Evolutionary conservation across 2,329 filamentous ascomycete species (phyloP), one percentile per base, ranked within the genome.

Genomic region (Fusarium secorum): DNA sequence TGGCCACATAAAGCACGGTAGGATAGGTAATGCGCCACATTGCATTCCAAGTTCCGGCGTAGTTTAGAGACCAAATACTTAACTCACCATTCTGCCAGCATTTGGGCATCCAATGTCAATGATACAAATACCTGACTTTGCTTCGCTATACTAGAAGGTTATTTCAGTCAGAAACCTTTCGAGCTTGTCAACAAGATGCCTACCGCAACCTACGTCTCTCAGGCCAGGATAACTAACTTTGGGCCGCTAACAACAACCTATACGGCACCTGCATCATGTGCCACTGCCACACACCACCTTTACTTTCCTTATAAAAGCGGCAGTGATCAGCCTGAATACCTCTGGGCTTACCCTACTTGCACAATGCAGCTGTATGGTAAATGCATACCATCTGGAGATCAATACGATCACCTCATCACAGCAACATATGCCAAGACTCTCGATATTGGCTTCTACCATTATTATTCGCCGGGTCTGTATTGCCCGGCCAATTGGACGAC

Each of bases 91-190:
- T 22, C 5, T 7, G 5, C n/a, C 28, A 14, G 2, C 28, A 4
- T n/a, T 24, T 28, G 9, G 2, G 9, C 9, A 15, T 28, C 11
- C 7, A 9, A 28, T 20, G 4, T 3, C 10, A 7, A 4, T 5
- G 5, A 20, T 10, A 14, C 8, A 14, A 26, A 28, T 45, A 26
- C 7, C 14, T 22, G 9, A 4, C 39, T 17, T 39, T 24, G 2
- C 4, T 24, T 42, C 14, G 17, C 15, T 11, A 17, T 7, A 11
- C 8, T 14, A 7, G 7, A 3, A 14, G 10, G 6, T 4, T 20
- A 2, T 5, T 26, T 11, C 1, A 10, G 0, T 4, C 0, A 30
- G 7, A 30, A 17, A 4, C 0, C 15, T 33, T 14, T 2, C 0
- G 4, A 49, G 8, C 4, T n/a, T 5, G 2, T 2, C 4, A 24